These are phyloP conservation scores for Calonectria naviculata DNA, from an alignment of 2,329 filamentous ascomycete genomes.

Conservation along the genomic window DNA sequence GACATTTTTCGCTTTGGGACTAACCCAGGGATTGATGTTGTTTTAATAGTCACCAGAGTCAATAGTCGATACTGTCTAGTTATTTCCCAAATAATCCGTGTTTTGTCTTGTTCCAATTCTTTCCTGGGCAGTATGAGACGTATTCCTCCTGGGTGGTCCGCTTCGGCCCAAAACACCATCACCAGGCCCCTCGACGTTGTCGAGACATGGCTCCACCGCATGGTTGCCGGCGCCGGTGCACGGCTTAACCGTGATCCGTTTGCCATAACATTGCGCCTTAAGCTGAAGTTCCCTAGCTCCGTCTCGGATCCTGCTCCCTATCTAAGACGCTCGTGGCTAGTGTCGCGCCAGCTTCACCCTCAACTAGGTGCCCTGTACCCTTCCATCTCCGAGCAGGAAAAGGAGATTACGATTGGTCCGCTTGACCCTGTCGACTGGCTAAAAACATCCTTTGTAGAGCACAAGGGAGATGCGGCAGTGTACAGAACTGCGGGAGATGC, in stretches of 20 bases:
- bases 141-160: background rate
- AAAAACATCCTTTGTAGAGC: background rate
- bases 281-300: background rate
- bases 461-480: background rate
- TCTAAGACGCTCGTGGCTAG: background rate
- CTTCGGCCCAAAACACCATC: background rate
- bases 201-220: constrained; percentile 11
- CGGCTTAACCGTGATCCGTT: constrained; percentile 8
- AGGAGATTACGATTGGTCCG: background rate
- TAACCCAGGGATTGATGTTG: background rate
- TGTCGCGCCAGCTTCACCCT: background rate
- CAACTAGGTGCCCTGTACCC: background rate
- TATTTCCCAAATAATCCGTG: background rate
- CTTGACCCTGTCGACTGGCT: background rate
- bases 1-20: background rate
- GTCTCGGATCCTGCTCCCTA: background rate
- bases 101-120: background rate
- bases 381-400: background rate
- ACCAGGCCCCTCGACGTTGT: constrained; percentile 9
- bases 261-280: background rate
- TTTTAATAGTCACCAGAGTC: background rate
- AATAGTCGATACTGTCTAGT: too few relatives aligned
- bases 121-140: background rate
- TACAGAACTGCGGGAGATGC: background rate
- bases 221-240: constrained; percentile 10